Conservation (phyloP, 495 filamentous ascomycete genomes). For the Daldinia childiae region DNA sequence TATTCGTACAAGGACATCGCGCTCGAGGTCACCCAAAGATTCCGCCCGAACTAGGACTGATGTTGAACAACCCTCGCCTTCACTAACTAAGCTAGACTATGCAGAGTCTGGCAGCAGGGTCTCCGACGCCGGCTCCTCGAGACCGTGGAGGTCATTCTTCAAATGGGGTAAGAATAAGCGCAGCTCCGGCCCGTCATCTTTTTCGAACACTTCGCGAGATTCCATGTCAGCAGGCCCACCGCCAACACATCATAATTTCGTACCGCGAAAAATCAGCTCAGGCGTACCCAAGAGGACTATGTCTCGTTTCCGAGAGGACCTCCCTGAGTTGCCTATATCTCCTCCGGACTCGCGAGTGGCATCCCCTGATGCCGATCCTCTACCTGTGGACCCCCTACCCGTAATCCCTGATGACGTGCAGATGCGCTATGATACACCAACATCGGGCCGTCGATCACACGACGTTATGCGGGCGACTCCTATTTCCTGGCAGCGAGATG, state of each 20-base stretch:
- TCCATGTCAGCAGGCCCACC: constrained; percentile 62
- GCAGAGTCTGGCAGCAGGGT: constrained; percentile 46
- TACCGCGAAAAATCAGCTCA: constrained; percentile 52
- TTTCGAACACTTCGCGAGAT: constrained; percentile 88
- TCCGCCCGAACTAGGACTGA: constrained; percentile 25
- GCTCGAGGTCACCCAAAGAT: constrained; percentile 49
- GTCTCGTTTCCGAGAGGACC: constrained; percentile 92
- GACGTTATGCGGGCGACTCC: constrained; percentile 54
- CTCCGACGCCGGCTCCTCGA: constrained; percentile 57
- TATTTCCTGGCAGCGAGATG: constrained; percentile 55
- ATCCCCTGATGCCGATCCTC: constrained; percentile 68
- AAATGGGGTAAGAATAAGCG: constrained; percentile 69
- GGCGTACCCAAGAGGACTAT: constrained; percentile 74
- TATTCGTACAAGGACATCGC: constrained; percentile 50
- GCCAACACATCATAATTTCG: constrained; percentile 45
- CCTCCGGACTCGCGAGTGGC: constrained; percentile 83
- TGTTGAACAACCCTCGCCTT: constrained; percentile 44
- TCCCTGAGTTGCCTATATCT: constrained; percentile 84
- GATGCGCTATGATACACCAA: constrained; percentile 59
- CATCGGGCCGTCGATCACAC: constrained; percentile 54
- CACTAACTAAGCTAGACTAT: constrained; percentile 49
- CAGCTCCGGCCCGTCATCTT: constrained; percentile 67
- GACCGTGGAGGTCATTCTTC: constrained; percentile 77
- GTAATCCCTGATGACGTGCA: constrained; percentile 42
- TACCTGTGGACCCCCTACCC: constrained; percentile 47